Percentiles rank a stretch among this genome's conserved stretches.
Conservation (phyloP, 441 rosid genomes). For the Pelargonium exstipulatum region DNA sequence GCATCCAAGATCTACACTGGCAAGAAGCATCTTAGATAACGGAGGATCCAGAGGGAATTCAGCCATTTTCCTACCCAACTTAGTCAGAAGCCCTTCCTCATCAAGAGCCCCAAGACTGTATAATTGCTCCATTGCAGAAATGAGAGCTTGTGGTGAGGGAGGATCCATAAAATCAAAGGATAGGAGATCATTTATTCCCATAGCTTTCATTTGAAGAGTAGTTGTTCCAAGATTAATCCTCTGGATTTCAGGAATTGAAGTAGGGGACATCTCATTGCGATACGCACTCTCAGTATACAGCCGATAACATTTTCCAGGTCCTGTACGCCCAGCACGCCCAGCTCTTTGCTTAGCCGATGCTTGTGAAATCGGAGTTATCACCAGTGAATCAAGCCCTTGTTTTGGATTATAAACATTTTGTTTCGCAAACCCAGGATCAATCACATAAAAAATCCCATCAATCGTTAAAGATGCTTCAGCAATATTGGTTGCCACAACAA, state of each 20-base stretch:
- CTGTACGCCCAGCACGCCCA: conserved; percentile 84
- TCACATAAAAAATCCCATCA: conserved; percentile 73
- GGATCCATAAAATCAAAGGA: conserved; percentile 91
- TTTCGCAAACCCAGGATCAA: conserved; percentile 83
- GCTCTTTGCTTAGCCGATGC: conserved; percentile 89
- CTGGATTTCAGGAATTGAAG: conserved; percentile 71
- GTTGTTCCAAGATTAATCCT: conserved; percentile 69
- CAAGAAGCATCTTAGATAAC: conserved; percentile 79
- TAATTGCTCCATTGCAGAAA: conserved; percentile 85
- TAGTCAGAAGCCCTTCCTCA: conserved; percentile 80
- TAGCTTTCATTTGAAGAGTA: conserved; percentile 70
- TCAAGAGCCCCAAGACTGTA: conserved; percentile 81
- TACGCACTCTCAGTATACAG: conserved; percentile 81
- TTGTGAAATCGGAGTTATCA: conserved; percentile 76
- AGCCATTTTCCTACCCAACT: conserved; percentile 84
- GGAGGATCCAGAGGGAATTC: conserved; percentile 92
- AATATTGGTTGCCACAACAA: conserved; percentile 82
- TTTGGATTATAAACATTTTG: conserved; percentile 80
- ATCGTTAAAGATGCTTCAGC: conserved; percentile 82
- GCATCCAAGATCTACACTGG: conserved; percentile 86
- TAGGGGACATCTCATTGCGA: conserved; percentile 85
- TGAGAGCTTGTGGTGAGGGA: conserved; percentile 80
- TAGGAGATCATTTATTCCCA: conserved; percentile 78
- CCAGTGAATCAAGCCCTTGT: conserved; percentile 76
- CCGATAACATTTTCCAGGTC: conserved; percentile 86